Evolutionary conservation across 176 grass and related monocot species (phyloP).

Genomic region (Paspalum notatum): DNA sequence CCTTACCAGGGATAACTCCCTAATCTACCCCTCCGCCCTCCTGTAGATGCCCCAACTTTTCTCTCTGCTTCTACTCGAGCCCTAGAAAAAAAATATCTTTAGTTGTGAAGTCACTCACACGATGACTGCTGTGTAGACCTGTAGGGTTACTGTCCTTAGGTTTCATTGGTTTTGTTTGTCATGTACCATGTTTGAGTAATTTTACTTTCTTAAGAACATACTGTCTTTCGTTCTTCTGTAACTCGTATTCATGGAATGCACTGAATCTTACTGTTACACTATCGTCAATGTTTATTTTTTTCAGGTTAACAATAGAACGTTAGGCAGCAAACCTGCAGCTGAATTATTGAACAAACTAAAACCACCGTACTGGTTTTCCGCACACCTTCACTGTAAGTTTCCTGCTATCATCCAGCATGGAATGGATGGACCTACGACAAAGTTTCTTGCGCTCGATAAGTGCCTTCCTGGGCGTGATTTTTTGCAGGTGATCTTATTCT

Average conservation of each 20-base stretch:
- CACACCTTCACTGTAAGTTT: slow-evolving; percentile 80
- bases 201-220: not conserved
- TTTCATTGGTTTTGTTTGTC: slow-evolving; percentile 14
- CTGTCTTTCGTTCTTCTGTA: slow-evolving; percentile 20
- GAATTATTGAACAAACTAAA: slow-evolving; percentile 72
- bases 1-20: not conserved
- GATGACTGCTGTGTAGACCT: not conserved
- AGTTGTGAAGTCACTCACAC: not conserved
- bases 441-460: slow-evolving; percentile 95
- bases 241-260: slow-evolving; percentile 13
- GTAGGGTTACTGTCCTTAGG: not conserved
- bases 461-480: slow-evolving; percentile 69
- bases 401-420: slow-evolving; percentile 78
- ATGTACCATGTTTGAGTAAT: not conserved
- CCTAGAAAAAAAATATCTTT: slow-evolving; percentile 26
- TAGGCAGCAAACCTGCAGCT: slow-evolving; percentile 85
- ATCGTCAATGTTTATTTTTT: slow-evolving; percentile 22
- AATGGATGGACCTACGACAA: slow-evolving; percentile 65
- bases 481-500: slow-evolving; percentile 58
- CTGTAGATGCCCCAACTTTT: not conserved
- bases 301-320: slow-evolving; percentile 65
- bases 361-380: slow-evolving; percentile 86
- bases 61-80: not conserved
- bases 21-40: not conserved
- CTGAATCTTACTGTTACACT: slow-evolving; percentile 7